These are phyloP conservation scores for Solanum infundibuliforme DNA, from an alignment of 257 asterid genomes.

Conservation along the genomic window DNA sequence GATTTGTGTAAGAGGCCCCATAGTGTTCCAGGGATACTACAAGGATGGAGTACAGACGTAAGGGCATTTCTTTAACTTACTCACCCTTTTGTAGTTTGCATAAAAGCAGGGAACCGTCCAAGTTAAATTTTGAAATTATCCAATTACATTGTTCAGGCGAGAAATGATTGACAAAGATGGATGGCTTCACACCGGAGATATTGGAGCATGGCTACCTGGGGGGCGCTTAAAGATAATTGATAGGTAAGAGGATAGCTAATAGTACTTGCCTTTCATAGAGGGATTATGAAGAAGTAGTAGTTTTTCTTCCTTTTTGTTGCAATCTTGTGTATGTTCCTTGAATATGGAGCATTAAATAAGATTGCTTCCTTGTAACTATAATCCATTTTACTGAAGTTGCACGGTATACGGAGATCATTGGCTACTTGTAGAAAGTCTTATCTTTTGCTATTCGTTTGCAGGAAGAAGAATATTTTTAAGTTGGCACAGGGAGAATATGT, in stretches of 20 bases:
- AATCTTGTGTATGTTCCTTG: neutral
- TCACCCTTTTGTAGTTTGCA: neutral
- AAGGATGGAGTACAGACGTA: conserved; percentile 86
- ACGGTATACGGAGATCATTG: neutral
- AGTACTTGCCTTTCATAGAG: neutral
- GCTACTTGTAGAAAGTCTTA: neutral
- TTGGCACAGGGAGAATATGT: conserved; percentile 93
- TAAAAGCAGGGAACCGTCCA: conserved; percentile 1
- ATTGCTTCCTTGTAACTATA: neutral
- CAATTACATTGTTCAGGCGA: conserved; percentile 33
- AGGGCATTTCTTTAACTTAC: neutral
- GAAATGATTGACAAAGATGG: conserved; percentile 67
- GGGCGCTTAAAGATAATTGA: conserved; percentile 89
- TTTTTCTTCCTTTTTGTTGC: neutral
- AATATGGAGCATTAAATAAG: neutral
- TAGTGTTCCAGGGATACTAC: conserved; percentile 70
- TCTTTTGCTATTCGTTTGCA: conserved; percentile 18
- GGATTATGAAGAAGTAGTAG: neutral
- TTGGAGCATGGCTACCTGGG: conserved; percentile 87
- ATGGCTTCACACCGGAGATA: conserved; percentile 94
- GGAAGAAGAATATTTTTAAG: conserved; percentile 93
- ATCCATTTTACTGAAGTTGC: neutral
- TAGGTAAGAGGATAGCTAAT: conserved; percentile 28
- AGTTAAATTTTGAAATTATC: conserved; percentile 1
- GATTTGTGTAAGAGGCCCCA: conserved; percentile 94